Conservation (phyloP, 1,139 yeast genomes). For the Geotrichum australiense region DNA sequence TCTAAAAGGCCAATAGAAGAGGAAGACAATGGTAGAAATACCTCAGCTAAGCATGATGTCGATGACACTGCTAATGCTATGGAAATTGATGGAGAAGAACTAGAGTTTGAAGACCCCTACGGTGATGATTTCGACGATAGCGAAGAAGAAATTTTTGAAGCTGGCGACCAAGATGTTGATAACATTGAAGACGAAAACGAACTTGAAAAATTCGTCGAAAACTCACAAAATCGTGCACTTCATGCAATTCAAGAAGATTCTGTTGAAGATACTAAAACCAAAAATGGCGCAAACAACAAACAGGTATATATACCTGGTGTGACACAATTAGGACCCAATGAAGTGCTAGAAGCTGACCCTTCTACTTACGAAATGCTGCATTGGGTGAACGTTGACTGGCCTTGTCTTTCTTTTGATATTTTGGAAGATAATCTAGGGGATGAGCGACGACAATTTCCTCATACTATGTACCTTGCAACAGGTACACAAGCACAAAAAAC, state of each 20-base stretch:
- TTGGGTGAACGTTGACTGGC: constrained; percentile 93
- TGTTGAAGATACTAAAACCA: constrained; percentile 35
- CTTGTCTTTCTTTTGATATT: constrained; percentile 85
- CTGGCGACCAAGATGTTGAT: constrained; percentile 51
- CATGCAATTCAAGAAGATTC: constrained; percentile 32
- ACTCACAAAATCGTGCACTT: constrained; percentile 27
- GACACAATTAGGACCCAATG: constrained; percentile 87
- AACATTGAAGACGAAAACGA: constrained; percentile 43
- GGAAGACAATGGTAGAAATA: constrained; percentile 22
- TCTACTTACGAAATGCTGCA: constrained; percentile 95
- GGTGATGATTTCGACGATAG: constrained; percentile 86
- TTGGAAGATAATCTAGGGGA: constrained; percentile 80
- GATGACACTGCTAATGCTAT: constrained; percentile 28
- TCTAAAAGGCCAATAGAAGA: constrained; percentile 26
- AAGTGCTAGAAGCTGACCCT: constrained; percentile 94
- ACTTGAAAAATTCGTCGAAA: constrained; percentile 23
- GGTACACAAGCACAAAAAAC: constrained; percentile 90
- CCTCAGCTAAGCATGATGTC: constrained; percentile 28
- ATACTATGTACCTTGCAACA: constrained; percentile 74
- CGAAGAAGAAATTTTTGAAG: constrained; percentile 54
- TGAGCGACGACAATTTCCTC: constrained; percentile 88
- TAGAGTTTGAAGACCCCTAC: constrained; percentile 90
- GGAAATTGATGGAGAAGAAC: constrained; percentile 40
- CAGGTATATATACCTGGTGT: constrained; percentile 75
- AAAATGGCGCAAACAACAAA: constrained; percentile 21